phyloP scores from a whole-genome alignment of 2,329 filamentous ascomycete genomes.

The Ophiostoma sp. region DNA sequence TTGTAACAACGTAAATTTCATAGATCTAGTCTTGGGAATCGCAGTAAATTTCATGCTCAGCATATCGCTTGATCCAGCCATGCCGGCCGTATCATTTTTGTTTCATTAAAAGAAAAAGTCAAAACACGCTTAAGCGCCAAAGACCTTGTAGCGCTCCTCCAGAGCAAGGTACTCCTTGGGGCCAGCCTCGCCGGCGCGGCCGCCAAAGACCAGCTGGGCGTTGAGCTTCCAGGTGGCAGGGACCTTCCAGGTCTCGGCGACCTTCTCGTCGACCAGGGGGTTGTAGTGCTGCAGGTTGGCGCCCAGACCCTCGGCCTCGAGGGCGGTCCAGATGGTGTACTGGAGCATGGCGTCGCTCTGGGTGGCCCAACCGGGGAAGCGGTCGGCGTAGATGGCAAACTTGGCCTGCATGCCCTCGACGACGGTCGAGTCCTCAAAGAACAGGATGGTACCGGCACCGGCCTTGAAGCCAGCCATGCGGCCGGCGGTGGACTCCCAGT shows the following conservation, averaged over 20 bases:
- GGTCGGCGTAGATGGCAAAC: conserved; percentile 69
- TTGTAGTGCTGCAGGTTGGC: conserved; percentile 93
- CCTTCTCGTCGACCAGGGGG: conserved; percentile 72
- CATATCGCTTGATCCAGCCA: neutral
- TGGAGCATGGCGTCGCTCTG: conserved; percentile 81
- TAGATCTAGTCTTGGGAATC: neutral
- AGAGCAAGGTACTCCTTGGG: conserved; percentile 62
- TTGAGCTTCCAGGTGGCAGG: conserved; percentile 69
- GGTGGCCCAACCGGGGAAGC: conserved; percentile 70
- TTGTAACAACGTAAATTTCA: neutral
- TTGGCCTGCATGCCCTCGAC: conserved; percentile 62
- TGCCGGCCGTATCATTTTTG: neutral
- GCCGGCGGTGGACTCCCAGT: conserved; percentile 50
- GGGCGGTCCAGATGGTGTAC: conserved; percentile 71
- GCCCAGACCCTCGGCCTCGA: conserved; percentile 78
- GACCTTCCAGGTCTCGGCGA: conserved; percentile 63
- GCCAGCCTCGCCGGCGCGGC: conserved; percentile 49
- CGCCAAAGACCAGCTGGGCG: conserved; percentile 81
- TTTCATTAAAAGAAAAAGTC: neutral
- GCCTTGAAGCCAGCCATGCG: conserved; percentile 56
- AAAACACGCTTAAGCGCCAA: conserved; percentile 44
- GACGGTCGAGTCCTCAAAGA: conserved; percentile 72
- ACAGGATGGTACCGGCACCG: conserved; percentile 77
- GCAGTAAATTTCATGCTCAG: neutral
- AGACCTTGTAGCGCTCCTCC: conserved; percentile 63